Evolutionary conservation across 805 yeast genomes (phyloP).

Genomic region (Candida broadrunensis): DNA sequence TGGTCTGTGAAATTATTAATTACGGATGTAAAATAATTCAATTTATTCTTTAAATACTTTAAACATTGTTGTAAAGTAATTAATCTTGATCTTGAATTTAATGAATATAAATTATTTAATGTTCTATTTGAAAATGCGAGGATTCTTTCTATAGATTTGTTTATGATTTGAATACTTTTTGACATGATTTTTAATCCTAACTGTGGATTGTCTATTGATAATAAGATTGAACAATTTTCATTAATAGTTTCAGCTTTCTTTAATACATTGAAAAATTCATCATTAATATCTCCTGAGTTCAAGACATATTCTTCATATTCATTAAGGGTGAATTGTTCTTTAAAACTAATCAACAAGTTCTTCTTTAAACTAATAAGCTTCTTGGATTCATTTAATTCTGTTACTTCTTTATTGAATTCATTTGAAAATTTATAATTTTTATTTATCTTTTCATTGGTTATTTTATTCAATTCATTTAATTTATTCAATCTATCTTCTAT

Average conservation of each 20-base stretch:
- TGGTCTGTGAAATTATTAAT: conserved; percentile 62
- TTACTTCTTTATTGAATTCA: conserved; percentile 21
- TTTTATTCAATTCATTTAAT: conserved; percentile 18
- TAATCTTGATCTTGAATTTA: conserved; percentile 22
- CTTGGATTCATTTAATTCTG: conserved; percentile 25
- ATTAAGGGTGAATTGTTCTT: conserved; percentile 61
- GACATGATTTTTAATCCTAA: conserved; percentile 66
- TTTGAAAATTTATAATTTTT: conserved; percentile 18
- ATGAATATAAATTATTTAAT: conserved; percentile 26
- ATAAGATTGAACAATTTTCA: conserved; percentile 63
- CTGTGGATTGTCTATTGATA: conserved; percentile 65
- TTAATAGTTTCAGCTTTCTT: conserved; percentile 62
- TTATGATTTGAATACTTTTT: conserved; percentile 50
- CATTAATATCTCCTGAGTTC: conserved; percentile 41
- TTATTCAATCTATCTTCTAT: conserved; percentile 15
- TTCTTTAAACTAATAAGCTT: conserved; percentile 46
- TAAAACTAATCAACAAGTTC: conserved; percentile 49
- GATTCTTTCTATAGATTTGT: conserved; percentile 31
- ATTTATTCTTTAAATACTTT: conserved; percentile 29
- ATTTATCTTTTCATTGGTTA: conserved; percentile 42
- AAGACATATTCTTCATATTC: conserved; percentile 70
- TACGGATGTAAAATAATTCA: conserved; percentile 55
- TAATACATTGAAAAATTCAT: conserved; percentile 59
- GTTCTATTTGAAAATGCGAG: conserved; percentile 28
- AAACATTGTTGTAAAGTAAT: conserved; percentile 29